Evolutionary conservation across 2,329 filamentous ascomycete genomes (phyloP).

Genomic region (Monilinia polystroma): DNA sequence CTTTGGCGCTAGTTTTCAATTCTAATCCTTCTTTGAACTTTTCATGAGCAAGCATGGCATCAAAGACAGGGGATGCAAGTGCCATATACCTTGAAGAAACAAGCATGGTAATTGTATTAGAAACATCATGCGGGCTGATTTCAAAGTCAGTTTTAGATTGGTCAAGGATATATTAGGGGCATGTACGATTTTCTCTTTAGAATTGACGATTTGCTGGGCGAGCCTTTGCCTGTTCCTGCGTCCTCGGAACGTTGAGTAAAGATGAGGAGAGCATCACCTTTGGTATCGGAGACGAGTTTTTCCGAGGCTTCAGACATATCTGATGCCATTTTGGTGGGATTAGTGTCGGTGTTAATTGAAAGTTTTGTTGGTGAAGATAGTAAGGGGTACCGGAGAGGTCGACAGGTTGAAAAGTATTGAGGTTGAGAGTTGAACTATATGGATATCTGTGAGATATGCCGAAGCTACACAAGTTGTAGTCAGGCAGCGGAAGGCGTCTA

Average conservation of each 20-base stretch:
- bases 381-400: not conserved
- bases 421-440: not conserved
- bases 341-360: not conserved
- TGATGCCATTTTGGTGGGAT: not conserved
- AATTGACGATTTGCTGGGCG: too few species aligned
- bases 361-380: not conserved
- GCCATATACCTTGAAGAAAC: slow-evolving; percentile 16
- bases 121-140: not conserved
- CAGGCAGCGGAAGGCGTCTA: not conserved
- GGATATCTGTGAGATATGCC: not conserved
- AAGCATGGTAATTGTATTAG: not conserved
- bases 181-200: slow-evolving; percentile 13
- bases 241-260: not conserved
- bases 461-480: not conserved
- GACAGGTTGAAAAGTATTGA: not conserved
- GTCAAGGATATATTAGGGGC: not conserved
- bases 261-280: not conserved
- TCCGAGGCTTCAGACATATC: not conserved
- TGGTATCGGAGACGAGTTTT: not conserved
- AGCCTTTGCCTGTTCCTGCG: too few species aligned
- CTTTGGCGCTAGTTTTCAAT: not conserved
- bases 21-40: slow-evolving; percentile 1
- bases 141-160: not conserved
- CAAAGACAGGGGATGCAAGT: slow-evolving; percentile 17
- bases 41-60: not conserved